A percentile compares a stretch with the other conserved stretches of the same genome.
Conservation (phyloP, 2,329 filamentous ascomycete species). For the Pseudocercospora cruenta region DNA sequence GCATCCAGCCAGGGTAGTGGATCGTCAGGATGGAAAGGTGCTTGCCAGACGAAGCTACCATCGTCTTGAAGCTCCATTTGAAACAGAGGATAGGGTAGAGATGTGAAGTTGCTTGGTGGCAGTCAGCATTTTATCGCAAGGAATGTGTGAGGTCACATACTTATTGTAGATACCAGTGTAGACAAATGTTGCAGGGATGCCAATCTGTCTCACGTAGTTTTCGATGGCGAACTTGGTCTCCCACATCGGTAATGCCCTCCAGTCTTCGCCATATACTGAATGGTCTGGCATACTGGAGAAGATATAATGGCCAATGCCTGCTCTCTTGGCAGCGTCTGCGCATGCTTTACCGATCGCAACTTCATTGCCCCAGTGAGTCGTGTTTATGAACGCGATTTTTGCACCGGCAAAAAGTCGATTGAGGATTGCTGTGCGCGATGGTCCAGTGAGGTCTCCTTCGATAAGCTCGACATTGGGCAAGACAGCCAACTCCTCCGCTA, state of each 20-base stretch:
- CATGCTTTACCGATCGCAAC: slow-evolving; percentile 84
- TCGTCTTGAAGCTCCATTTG: slow-evolving; percentile 88
- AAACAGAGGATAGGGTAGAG: slow-evolving; percentile 87
- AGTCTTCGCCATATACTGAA: slow-evolving; percentile 72
- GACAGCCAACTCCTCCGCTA: slow-evolving; percentile 80
- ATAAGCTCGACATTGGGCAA: slow-evolving; percentile 80
- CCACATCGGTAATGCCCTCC: slow-evolving; percentile 89
- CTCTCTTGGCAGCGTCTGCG: slow-evolving; percentile 84
- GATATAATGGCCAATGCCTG: slow-evolving; percentile 85
- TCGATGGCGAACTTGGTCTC: slow-evolving; percentile 90
- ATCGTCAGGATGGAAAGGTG: slow-evolving; percentile 87
- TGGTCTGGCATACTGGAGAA: slow-evolving; percentile 99
- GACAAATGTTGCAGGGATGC: slow-evolving; percentile 85
- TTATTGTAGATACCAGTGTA: slow-evolving; percentile 99
- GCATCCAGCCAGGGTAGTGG: slow-evolving; percentile 94
- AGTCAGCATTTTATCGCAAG: background rate
- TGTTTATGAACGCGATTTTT: slow-evolving; percentile 95
- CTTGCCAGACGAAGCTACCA: slow-evolving; percentile 88
- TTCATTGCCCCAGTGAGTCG: slow-evolving; percentile 95
- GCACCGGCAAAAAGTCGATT: slow-evolving; percentile 69
- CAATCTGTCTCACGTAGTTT: slow-evolving; percentile 82
- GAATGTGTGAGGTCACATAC: background rate
- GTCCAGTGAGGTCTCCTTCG: slow-evolving; percentile 64
- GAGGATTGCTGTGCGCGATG: slow-evolving; percentile 36
- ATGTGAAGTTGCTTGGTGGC: slow-evolving; percentile 75